Percentiles rank a stretch among this genome's conserved stretches.
phyloP scores from a whole-genome alignment of 495 filamentous ascomycete species.

The Penicillium flavigenum region DNA sequence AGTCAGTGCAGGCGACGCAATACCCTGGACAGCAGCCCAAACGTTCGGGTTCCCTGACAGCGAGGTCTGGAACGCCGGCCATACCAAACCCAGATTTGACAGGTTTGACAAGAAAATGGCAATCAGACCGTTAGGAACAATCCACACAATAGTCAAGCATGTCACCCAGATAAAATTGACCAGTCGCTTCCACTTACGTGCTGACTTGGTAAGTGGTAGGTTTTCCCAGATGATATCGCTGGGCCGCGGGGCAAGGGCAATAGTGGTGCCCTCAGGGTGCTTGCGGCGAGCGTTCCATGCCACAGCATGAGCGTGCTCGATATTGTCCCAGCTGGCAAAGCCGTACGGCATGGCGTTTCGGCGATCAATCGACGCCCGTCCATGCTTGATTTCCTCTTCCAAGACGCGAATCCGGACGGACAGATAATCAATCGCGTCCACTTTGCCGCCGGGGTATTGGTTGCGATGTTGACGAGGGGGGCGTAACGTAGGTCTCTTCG shows the following conservation, averaged over 20 bases:
- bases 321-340: slow-evolving; percentile 88
- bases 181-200: slow-evolving; percentile 68
- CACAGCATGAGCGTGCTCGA: slow-evolving; percentile 83
- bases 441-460: slow-evolving; percentile 48
- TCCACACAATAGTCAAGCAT: slow-evolving; percentile 80
- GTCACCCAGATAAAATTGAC: slow-evolving; percentile 81
- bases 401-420: slow-evolving; percentile 79
- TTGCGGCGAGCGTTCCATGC: slow-evolving; percentile 79
- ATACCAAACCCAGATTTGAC: slow-evolving; percentile 73
- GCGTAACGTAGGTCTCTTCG: slow-evolving; percentile 73
- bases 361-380: slow-evolving; percentile 77
- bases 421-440: slow-evolving; percentile 93
- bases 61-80: slow-evolving; percentile 68
- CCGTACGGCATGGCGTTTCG: slow-evolving; percentile 86
- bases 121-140: slow-evolving; percentile 93
- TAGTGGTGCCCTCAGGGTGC: slow-evolving; percentile 74
- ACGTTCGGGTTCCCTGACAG: slow-evolving; percentile 58
- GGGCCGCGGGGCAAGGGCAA: slow-evolving; percentile 78
- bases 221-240: slow-evolving; percentile 98
- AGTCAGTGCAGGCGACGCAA: slow-evolving; percentile 84
- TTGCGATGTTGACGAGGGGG: slow-evolving; percentile 68
- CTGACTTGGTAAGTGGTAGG: slow-evolving; percentile 63
- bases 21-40: slow-evolving; percentile 92
- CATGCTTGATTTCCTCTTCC: slow-evolving; percentile 80
- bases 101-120: slow-evolving; percentile 90